Percentiles rank a stretch among this genome's conserved stretches.
These are phyloP conservation scores for Urochloa ruziziensis DNA, from an alignment of 176 grass and related monocot species.

Conservation along the genomic window DNA sequence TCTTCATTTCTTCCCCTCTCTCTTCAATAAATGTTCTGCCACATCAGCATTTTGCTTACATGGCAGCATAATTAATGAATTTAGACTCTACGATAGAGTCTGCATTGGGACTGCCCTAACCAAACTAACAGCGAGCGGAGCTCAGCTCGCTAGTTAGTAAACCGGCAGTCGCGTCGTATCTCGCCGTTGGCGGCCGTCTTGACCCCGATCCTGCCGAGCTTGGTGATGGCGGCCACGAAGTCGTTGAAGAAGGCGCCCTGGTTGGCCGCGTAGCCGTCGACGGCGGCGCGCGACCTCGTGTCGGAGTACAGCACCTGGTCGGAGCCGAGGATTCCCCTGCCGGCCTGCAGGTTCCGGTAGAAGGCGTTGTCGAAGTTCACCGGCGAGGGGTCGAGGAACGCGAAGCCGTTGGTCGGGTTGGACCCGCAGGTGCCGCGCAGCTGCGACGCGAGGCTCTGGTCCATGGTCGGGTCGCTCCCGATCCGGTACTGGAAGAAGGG, in stretches of 20 bases:
- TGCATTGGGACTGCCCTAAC: too few species aligned
- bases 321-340: conserved; percentile 57
- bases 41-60: too few species aligned
- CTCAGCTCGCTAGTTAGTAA: conserved; percentile 26
- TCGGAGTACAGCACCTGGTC: conserved; percentile 71
- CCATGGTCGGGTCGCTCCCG: conserved; percentile 30
- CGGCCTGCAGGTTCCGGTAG: conserved; percentile 47
- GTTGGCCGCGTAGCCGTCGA: conserved; percentile 50
- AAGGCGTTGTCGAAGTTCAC: conserved; percentile 54
- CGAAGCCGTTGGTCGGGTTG: background rate
- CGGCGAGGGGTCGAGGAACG: conserved; percentile 27
- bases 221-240: conserved; percentile 44
- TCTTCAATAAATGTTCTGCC: too few species aligned
- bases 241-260: conserved; percentile 47
- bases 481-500: conserved; percentile 49
- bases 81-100: too few species aligned
- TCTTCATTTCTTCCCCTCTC: too few species aligned
- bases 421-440: conserved; percentile 15
- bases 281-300: conserved; percentile 41
- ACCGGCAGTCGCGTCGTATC: conserved; percentile 63
- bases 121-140: background rate
- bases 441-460: conserved; percentile 15
- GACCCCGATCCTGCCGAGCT: conserved; percentile 61
- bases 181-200: conserved; percentile 61
- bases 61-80: too few species aligned